These are phyloP conservation scores for Tilletia caries DNA, from an alignment of 1,284 basidiomycete genomes.

Conservation along the genomic window DNA sequence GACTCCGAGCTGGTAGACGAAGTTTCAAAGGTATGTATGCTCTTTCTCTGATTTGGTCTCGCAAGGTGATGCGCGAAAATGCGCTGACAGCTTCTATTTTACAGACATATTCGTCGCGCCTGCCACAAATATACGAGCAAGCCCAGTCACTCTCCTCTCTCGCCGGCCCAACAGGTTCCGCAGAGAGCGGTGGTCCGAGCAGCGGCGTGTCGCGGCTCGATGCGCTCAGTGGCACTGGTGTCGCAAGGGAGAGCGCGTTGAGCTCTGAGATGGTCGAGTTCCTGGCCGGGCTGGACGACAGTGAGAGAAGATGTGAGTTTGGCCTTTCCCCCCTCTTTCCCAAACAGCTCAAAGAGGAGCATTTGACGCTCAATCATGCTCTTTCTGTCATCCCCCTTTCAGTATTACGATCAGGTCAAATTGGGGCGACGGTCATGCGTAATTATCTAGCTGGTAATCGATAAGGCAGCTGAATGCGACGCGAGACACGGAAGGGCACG, in stretches of 20 bases:
- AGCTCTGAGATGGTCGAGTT: constrained; percentile 43
- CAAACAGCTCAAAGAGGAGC: not conserved
- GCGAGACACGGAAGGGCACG: too few relatives aligned
- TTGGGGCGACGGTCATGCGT: constrained; percentile 31
- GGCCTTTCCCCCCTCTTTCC: not conserved
- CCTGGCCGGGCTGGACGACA: constrained; percentile 42
- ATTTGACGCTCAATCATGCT: not conserved
- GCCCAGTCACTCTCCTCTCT: constrained; percentile 35
- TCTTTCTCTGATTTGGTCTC: too few relatives aligned
- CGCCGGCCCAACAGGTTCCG: not conserved
- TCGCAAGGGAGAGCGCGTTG: constrained; percentile 24
- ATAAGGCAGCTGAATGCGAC: constrained; percentile 4
- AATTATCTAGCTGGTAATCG: constrained; percentile 29
- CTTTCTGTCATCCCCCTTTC: not conserved
- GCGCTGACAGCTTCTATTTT: too few relatives aligned
- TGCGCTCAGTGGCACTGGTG: constrained; percentile 9
- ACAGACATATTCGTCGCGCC: constrained; percentile 41
- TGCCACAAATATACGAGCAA: constrained; percentile 42
- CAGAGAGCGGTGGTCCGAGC: constrained; percentile 11
- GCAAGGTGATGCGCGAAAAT: not conserved
- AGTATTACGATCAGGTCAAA: constrained; percentile 31
- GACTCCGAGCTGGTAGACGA: constrained; percentile 34
- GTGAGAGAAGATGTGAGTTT: constrained; percentile 30
- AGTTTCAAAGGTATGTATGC: constrained; percentile 28
- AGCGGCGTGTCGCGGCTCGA: constrained; percentile 15